These are phyloP conservation scores for Microbotryomycetes sp. DNA, from an alignment of 1,284 basidiomycete genomes.

Conservation along the genomic window DNA sequence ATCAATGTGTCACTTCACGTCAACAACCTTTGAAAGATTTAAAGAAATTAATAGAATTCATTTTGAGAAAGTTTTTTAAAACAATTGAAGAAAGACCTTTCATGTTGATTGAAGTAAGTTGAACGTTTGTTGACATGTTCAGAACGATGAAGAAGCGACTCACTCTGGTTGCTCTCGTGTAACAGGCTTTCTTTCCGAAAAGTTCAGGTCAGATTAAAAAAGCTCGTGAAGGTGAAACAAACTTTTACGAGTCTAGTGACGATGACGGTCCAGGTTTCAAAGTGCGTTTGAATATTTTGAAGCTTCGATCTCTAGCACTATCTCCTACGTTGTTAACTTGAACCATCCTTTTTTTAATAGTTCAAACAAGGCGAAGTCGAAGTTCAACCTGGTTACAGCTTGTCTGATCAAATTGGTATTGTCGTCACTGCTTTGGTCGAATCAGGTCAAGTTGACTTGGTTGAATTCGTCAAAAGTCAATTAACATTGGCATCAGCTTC, in stretches of 20 bases:
- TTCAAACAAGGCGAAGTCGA: conserved; percentile 56
- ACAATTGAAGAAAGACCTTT: conserved; percentile 70
- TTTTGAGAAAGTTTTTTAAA: conserved; percentile 88
- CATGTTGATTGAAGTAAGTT: conserved; percentile 66
- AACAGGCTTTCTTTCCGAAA: conserved; percentile 79
- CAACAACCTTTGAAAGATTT: conserved; percentile 76
- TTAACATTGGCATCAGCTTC: conserved; percentile 59
- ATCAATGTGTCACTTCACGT: conserved; percentile 60
- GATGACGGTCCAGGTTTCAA: conserved; percentile 41
- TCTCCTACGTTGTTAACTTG: background rate
- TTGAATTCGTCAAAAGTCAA: conserved; percentile 75
- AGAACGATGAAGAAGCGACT: background rate
- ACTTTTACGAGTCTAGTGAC: conserved; percentile 47
- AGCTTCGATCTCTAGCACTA: background rate
- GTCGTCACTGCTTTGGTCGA: conserved; percentile 68
- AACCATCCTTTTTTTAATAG: background rate
- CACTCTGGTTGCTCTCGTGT: background rate
- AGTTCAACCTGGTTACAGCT: conserved; percentile 80
- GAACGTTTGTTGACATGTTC: background rate
- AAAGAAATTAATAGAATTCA: conserved; percentile 68
- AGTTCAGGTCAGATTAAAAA: conserved; percentile 39
- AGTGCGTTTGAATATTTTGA: background rate
- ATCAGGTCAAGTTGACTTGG: conserved; percentile 55
- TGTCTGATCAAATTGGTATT: conserved; percentile 82
- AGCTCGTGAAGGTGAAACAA: conserved; percentile 22